Evolutionary conservation across 306 rosid species (phyloP).

Genomic region (Boehmeria nivea): DNA sequence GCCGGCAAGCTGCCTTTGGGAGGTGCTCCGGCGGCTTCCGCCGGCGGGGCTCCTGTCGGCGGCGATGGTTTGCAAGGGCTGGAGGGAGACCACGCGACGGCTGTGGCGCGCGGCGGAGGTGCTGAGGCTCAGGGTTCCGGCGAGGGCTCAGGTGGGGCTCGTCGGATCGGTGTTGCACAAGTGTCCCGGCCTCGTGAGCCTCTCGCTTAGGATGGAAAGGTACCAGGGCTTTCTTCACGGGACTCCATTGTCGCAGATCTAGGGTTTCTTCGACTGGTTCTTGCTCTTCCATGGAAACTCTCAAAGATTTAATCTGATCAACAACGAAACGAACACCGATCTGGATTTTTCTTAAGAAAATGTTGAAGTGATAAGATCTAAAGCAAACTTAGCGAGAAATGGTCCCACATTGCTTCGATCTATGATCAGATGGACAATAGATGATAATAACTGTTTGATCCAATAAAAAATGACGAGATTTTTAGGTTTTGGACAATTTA

Average conservation of each 20-base stretch:
- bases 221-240: constrained; percentile 28
- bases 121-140: constrained; percentile 70
- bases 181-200: constrained; percentile 69
- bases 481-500: neutral
- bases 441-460: too few species aligned
- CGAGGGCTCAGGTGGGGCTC: constrained; percentile 60
- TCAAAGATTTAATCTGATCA: constrained; percentile 13
- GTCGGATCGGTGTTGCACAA: constrained; percentile 80
- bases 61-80: constrained; percentile 73
- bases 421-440: neutral
- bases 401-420: constrained; percentile 14
- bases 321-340: neutral
- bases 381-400: constrained; percentile 4
- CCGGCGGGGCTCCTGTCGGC: constrained; percentile 70
- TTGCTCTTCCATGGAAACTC: neutral
- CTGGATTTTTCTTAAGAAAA: constrained; percentile 2
- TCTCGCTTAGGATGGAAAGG: constrained; percentile 89
- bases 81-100: constrained; percentile 69
- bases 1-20: constrained; percentile 66
- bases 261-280: constrained; percentile 8
- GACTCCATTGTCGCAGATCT: constrained; percentile 32
- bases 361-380: neutral
- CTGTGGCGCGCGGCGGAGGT: constrained; percentile 85
- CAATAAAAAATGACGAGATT: neutral
- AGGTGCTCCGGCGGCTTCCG: constrained; percentile 67